Evolutionary conservation across 768 basidiomycete genomes (phyloP), one percentile per base, ranked within the genome.

Genomic region (Glaciozyma antarctica): DNA sequence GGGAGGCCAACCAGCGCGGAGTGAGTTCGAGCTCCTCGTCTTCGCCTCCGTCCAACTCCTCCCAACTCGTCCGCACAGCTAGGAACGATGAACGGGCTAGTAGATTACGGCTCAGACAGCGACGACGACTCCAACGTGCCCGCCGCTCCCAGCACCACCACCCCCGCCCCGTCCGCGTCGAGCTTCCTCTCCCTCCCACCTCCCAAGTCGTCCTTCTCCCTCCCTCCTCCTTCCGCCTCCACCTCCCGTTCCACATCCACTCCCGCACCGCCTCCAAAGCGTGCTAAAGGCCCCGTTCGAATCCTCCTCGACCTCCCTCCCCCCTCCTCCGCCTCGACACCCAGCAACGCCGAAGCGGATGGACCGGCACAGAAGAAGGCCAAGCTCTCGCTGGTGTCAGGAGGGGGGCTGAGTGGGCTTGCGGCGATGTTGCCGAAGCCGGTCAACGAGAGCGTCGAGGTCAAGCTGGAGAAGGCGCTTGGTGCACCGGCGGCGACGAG

Each of bases 401-500:
- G 51, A 2, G 60, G 69, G 12, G 58, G 24, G 3, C 21, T 70
- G 60, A 60, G 52, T 9, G 69, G 69, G 2, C 55, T 70, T 7
- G 69, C 69, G n/a, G 65, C 69, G 5, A 62, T 70, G 61, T 45
- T 70, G 19, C 69, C 69, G 13, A 62, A 62, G 48, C 69, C 69
- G 1, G 67, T 67, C 61, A 64, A 70, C 58, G 63, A 67, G 43
- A 49, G 45, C 22, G 58, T 49, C 17, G 45, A 45, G 16, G n/a
- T n/a, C 32, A 64, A 64, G 51, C 43, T 48, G 26, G 58, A 47
- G 58, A 26, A 28, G 22, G 58, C 58, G 30, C 22, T 59, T 17
- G 57, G 47, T 32, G 58, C 13, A 3, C 12, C 24, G 6, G 58
- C 10, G 28, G 28, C 13, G 17, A 26, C 28, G 45, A 16, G 30